Percentiles rank a stretch among this genome's conserved stretches.
These are phyloP conservation scores for Hypoxylon cercidicola DNA, from an alignment of 495 filamentous ascomycete genomes.

Conservation along the genomic window DNA sequence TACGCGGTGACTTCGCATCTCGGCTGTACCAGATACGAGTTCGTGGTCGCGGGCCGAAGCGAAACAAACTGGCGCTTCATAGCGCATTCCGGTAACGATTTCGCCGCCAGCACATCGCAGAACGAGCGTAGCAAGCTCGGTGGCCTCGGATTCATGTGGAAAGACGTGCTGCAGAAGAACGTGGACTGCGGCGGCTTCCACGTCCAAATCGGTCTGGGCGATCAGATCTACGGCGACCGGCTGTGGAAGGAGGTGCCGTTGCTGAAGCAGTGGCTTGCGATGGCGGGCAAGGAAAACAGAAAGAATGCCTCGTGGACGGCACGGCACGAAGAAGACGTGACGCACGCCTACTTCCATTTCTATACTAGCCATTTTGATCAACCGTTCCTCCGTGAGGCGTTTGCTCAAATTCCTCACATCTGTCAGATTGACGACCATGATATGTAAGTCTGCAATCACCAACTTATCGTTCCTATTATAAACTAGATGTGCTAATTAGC, in stretches of 20 bases:
- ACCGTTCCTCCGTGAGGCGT: slow-evolving; percentile 89
- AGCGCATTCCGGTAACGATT: slow-evolving; percentile 94
- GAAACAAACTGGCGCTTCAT: slow-evolving; percentile 98
- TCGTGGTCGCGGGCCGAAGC: slow-evolving; percentile 89
- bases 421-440: slow-evolving; percentile 96
- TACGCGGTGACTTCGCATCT: slow-evolving; percentile 98
- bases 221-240: slow-evolving; percentile 95
- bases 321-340: slow-evolving; percentile 91
- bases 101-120: slow-evolving; percentile 83
- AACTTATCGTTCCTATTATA: neutral
- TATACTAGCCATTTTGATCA: slow-evolving; percentile 98
- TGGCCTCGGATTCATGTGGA: slow-evolving; percentile 96
- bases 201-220: slow-evolving; percentile 87
- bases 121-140: slow-evolving; percentile 86
- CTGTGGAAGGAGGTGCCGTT: slow-evolving; percentile 96
- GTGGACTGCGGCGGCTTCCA: slow-evolving; percentile 96
- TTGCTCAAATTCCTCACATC: slow-evolving; percentile 96
- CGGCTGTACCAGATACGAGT: slow-evolving; percentile 96
- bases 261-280: slow-evolving; percentile 91
- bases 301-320: slow-evolving; percentile 93
- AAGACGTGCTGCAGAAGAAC: slow-evolving; percentile 97
- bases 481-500: neutral
- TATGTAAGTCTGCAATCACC: slow-evolving; percentile 75
- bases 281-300: slow-evolving; percentile 88
- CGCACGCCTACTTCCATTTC: slow-evolving; percentile 97